Conservation (phyloP, 495 filamentous ascomycete genomes). For the Pseudoneurospora amorphoporcata region DNA sequence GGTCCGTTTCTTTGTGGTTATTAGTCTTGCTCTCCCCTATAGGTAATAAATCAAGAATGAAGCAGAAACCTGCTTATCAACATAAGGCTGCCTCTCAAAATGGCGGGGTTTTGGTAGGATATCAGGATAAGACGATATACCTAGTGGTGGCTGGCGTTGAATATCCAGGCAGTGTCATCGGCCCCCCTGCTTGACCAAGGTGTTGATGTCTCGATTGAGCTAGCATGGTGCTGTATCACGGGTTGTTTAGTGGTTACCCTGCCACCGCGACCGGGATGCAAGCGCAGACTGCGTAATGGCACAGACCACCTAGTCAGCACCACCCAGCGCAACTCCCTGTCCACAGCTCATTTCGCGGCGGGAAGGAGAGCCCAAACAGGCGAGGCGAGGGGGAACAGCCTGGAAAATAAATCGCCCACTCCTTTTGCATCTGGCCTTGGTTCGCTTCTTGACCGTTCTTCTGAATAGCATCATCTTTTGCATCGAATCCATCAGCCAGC, state of each 20-base stretch:
- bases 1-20: not conserved
- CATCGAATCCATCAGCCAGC: not conserved
- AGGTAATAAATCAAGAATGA: not conserved
- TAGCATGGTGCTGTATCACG: slow-evolving; percentile 3
- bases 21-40: not conserved
- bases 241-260: slow-evolving; percentile 22
- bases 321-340: slow-evolving; percentile 10
- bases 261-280: slow-evolving; percentile 11
- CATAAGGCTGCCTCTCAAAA: not conserved
- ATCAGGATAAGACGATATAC: not conserved
- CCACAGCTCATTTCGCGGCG: slow-evolving; percentile 16
- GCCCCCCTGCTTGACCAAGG: not conserved
- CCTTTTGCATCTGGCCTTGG: slow-evolving; percentile 12
- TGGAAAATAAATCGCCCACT: not conserved
- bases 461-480: slow-evolving; percentile 10
- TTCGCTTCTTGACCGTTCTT: slow-evolving; percentile 7
- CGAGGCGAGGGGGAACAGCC: not conserved
- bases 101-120: not conserved
- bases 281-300: slow-evolving; percentile 4
- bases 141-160: not conserved
- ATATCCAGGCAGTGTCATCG: not conserved
- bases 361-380: not conserved
- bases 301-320: slow-evolving; percentile 13
- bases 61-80: not conserved
- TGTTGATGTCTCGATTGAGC: not conserved